Evolutionary conservation across 2,329 filamentous ascomycete genomes (phyloP).

Genomic region (Xylaria sp.): DNA sequence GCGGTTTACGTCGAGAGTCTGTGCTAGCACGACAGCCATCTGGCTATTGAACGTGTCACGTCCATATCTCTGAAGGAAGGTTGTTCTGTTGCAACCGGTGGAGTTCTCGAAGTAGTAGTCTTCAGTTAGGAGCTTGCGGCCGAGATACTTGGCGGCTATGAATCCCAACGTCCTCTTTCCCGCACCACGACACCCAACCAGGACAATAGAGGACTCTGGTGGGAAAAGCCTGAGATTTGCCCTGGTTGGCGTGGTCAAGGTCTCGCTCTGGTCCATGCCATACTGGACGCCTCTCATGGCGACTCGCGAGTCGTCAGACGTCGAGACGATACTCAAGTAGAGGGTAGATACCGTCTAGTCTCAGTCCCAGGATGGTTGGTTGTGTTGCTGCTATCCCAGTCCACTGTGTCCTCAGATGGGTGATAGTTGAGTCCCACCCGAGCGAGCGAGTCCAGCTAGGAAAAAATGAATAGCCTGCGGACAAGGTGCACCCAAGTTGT

Average conservation of each 20-base stretch:
- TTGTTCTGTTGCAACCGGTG: constrained; percentile 69
- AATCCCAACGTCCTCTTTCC: constrained; percentile 79
- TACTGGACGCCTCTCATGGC: constrained; percentile 43
- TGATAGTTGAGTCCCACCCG: background rate
- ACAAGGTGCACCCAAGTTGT: background rate
- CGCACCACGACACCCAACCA: constrained; percentile 76
- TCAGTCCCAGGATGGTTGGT: background rate
- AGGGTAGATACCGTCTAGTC: background rate
- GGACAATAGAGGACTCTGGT: constrained; percentile 73
- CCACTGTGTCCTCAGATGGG: background rate
- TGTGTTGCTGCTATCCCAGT: background rate
- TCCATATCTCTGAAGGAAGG: constrained; percentile 71
- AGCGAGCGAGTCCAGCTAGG: background rate
- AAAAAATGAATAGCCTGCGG: background rate
- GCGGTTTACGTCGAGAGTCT: constrained; percentile 68
- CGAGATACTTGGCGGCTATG: constrained; percentile 75
- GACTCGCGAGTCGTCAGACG: constrained; percentile 14
- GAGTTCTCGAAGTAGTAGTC: constrained; percentile 74
- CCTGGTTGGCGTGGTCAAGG: constrained; percentile 31
- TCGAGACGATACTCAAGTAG: background rate
- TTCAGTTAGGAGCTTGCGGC: constrained; percentile 73
- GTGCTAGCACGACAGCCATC: constrained; percentile 70
- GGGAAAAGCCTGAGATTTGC: constrained; percentile 60
- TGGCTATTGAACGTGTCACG: constrained; percentile 70
- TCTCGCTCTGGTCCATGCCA: constrained; percentile 31